These are phyloP conservation scores for Cocos nucifera DNA, from an alignment of 176 grass and related monocot genomes.

Conservation along the genomic window DNA sequence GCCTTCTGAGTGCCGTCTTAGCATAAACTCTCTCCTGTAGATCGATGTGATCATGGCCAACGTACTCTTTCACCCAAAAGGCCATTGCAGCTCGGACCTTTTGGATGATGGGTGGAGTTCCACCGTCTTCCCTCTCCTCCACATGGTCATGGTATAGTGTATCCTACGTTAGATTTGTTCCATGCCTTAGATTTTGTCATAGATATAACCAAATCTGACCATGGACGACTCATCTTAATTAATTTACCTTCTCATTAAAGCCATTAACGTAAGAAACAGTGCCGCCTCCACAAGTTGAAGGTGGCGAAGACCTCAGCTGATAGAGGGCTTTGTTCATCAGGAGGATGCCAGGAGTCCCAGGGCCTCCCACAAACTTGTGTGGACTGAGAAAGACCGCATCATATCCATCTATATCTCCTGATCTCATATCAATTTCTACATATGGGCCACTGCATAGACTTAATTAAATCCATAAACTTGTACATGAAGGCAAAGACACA, in stretches of 20 bases:
- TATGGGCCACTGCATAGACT: slow-evolving; percentile 47
- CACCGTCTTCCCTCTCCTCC: slow-evolving; percentile 61
- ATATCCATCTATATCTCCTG: slow-evolving; percentile 58
- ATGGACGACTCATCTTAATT: neutral
- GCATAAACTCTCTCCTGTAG: slow-evolving; percentile 26
- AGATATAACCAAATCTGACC: too few relatives aligned
- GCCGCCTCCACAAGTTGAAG: slow-evolving; percentile 59
- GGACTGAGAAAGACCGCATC: slow-evolving; percentile 71
- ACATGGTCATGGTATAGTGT: slow-evolving; percentile 52
- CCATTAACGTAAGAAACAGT: slow-evolving; percentile 68
- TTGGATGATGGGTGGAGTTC: slow-evolving; percentile 56
- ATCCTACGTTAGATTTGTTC: slow-evolving; percentile 17
- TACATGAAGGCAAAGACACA: neutral
- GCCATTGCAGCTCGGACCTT: slow-evolving; percentile 59
- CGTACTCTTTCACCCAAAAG: slow-evolving; percentile 74
- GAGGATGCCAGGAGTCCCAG: slow-evolving; percentile 63
- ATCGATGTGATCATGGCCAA: slow-evolving; percentile 35
- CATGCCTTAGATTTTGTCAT: too few relatives aligned
- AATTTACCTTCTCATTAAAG: slow-evolving; percentile 44
- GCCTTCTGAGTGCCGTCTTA: slow-evolving; percentile 30
- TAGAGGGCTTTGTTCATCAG: slow-evolving; percentile 70
- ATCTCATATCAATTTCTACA: slow-evolving; percentile 70
- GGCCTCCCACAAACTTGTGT: slow-evolving; percentile 75
- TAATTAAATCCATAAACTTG: too few relatives aligned
- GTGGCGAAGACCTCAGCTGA: slow-evolving; percentile 34